Percentiles rank a stretch among this genome's conserved stretches.
Conservation (phyloP, 129 eudicot species). For the Oenanthe sinensis region DNA sequence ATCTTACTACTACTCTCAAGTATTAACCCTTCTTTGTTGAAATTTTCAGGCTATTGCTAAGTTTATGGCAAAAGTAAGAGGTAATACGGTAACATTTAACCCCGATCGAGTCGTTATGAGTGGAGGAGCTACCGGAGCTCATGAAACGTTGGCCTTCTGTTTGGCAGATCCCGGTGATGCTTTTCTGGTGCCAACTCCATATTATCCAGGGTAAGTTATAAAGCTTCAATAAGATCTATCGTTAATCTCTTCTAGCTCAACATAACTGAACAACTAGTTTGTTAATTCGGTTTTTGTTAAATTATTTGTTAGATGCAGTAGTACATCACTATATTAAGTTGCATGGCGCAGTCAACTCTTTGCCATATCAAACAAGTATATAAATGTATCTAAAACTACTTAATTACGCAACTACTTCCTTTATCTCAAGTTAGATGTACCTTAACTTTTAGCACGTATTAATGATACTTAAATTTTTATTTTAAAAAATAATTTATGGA, state of each 20-base stretch:
- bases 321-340: not conserved
- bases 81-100: conserved; percentile 39
- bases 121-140: conserved; percentile 68
- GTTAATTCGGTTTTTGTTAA: not conserved
- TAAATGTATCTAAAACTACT: no score
- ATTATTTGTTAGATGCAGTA: not conserved
- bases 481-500: no score
- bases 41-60: conserved; percentile 40
- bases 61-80: conserved; percentile 51
- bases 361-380: not conserved
- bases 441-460: no score
- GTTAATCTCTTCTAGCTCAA: not conserved
- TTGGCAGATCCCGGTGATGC: conserved; percentile 58
- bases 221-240: not conserved
- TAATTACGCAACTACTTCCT: no score
- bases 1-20: not conserved
- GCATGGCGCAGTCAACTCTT: not conserved
- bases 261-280: not conserved
- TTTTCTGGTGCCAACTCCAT: conserved; percentile 49
- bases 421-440: no score
- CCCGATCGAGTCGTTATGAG: conserved; percentile 47
- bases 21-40: no score
- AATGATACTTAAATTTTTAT: no score
- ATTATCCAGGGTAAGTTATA: conserved; percentile 43
- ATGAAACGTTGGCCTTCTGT: conserved; percentile 42